These are phyloP conservation scores for Fragaria iinumae DNA, from an alignment of 306 rosid genomes.

Conservation along the genomic window DNA sequence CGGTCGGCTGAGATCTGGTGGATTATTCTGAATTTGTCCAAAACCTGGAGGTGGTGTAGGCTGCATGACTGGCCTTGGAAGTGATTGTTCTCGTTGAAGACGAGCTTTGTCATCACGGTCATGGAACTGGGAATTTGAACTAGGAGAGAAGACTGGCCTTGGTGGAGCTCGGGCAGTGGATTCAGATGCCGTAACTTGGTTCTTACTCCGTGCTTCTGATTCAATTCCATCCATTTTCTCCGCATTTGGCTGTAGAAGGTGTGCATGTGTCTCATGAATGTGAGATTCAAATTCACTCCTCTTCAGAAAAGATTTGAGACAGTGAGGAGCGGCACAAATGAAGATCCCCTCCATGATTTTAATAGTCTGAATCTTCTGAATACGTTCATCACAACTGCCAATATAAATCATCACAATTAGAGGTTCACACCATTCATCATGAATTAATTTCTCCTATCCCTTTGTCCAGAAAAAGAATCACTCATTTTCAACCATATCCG, in stretches of 20 bases:
- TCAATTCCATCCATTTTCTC: slow-evolving; percentile 87
- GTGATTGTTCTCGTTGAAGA: slow-evolving; percentile 75
- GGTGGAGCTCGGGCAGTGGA: slow-evolving; percentile 66
- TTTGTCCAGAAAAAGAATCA: not conserved
- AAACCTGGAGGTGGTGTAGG: slow-evolving; percentile 58
- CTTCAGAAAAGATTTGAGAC: slow-evolving; percentile 89
- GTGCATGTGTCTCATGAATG: slow-evolving; percentile 67
- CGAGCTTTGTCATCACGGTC: slow-evolving; percentile 77
- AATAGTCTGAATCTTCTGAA: slow-evolving; percentile 95
- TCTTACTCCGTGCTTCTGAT: slow-evolving; percentile 73
- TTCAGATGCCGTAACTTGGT: slow-evolving; percentile 75
- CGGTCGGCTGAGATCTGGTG: slow-evolving; percentile 55
- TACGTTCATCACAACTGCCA: slow-evolving; percentile 88
- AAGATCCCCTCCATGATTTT: slow-evolving; percentile 99
- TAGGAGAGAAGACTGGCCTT: slow-evolving; percentile 73
- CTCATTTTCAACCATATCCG: not conserved
- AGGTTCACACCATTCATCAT: slow-evolving; percentile 19
- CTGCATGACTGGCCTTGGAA: slow-evolving; percentile 60
- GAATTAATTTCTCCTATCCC: not conserved
- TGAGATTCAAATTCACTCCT: slow-evolving; percentile 83
- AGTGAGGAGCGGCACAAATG: slow-evolving; percentile 96
- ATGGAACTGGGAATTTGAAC: slow-evolving; percentile 70
- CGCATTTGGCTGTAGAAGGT: slow-evolving; percentile 71
- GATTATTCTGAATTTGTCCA: slow-evolving; percentile 59
- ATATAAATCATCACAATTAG: slow-evolving; percentile 31